Base-by-base conservation (phyloP, 345 rosid genomes). In the Leavenworthia alabamica region DNA sequence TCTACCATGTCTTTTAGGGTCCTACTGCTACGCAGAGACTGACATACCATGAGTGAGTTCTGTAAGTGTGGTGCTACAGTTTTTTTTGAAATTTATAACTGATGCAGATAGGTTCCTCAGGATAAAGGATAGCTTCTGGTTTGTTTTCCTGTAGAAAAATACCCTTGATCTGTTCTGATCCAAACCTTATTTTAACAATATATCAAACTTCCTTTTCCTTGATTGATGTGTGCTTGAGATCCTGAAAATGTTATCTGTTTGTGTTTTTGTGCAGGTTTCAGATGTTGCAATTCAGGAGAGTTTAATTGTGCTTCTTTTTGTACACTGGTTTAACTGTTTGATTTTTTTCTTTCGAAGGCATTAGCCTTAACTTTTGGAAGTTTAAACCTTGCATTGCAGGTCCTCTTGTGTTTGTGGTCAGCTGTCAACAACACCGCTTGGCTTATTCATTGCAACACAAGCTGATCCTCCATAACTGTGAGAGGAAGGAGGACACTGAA, bases 261-360 rank as follows among this genome's bases (percentile, higher is more conserved):
- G 82, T 88, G n/a, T n/a, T n/a, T n/a, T n/a, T n/a, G 83, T 88
- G 91, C 89, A 86, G 96, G 90, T 71, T 36, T 68, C 71, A 75
- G 79, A 62, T 79, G 53, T 70, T 80, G 79, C 79, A 58, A 71
- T 49, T 76, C 79, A 60, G 88, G 84, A 80, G 79, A 75, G 68
- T 77, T 74, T 77, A 28, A 17, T 64, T 67, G 28, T 64, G 54
- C 28, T 64, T 65, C n/a, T n/a, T n/a, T n/a, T n/a, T n/a, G n/a
- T n/a, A n/a, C n/a, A n/a, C n/a, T 75, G 59, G 60, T n/a, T n/a
- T n/a, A n/a, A n/a, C 27, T 77, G 19, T 60, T 62, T 43, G 35
- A 15, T 6, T 24, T 33, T 6, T 48, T 6, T 2, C 14, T n/a
- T 9, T 14, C 29, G n/a, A 11, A 4, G 32, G 47, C n/a, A 5